Percentiles rank a stretch among this genome's conserved stretches.
phyloP scores from a whole-genome alignment of 805 yeast species.

The Yamadazyma sp. region DNA sequence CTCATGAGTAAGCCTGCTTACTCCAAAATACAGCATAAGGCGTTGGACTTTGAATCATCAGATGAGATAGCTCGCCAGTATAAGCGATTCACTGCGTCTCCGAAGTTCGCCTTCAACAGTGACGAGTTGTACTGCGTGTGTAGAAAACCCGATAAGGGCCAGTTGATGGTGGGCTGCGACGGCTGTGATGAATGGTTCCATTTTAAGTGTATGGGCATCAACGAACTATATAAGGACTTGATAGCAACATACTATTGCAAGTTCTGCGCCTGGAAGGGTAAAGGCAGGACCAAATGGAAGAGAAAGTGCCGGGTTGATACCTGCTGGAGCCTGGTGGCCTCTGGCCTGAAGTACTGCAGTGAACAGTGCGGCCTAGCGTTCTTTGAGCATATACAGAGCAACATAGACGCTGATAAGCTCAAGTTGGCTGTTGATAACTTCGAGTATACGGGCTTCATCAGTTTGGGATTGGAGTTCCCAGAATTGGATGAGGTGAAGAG shows the following conservation, averaged over 20 bases:
- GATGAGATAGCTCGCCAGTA: conserved; percentile 39
- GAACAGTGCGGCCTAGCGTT: conserved; percentile 64
- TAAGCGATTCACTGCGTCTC: conserved; percentile 33
- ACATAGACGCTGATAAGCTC: conserved; percentile 12
- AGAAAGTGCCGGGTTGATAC: conserved; percentile 63
- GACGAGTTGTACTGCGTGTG: conserved; percentile 78
- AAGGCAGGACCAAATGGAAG: conserved; percentile 66
- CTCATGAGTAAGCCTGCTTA: conserved; percentile 4
- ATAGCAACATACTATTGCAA: conserved; percentile 71
- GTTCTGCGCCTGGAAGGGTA: conserved; percentile 57
- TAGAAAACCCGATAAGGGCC: conserved; percentile 73
- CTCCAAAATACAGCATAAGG: conserved; percentile 7
- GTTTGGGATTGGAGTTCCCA: conserved; percentile 43
- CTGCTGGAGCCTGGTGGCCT: conserved; percentile 57
- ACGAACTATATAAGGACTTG: conserved; percentile 49
- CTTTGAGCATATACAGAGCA: conserved; percentile 12
- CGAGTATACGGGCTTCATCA: conserved; percentile 19
- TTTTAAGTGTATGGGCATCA: conserved; percentile 69
- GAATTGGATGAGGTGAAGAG: conserved; percentile 32
- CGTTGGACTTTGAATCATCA: conserved; percentile 19
- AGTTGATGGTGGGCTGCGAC: conserved; percentile 91
- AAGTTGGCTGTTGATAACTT: conserved; percentile 19
- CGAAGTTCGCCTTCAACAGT: conserved; percentile 47
- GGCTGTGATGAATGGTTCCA: conserved; percentile 97
- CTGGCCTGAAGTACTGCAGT: conserved; percentile 68